Evolutionary conservation across 495 filamentous ascomycete species (phyloP).

Genomic region (Pyrenula aspistea): DNA sequence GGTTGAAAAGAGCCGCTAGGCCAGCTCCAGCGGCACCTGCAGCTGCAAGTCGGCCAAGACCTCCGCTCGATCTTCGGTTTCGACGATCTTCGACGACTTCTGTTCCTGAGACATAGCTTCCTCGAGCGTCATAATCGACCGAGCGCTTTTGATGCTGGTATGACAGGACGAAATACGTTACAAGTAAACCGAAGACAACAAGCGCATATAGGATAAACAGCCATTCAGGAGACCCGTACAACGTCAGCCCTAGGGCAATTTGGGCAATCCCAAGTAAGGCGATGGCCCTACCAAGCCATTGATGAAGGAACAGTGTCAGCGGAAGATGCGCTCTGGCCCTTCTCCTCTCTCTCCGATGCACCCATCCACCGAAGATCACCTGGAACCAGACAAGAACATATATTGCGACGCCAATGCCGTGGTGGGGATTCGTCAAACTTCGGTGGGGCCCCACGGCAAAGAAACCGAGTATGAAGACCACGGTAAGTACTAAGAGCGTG

Average conservation of each 20-base stretch:
- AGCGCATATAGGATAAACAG: conserved; percentile 79
- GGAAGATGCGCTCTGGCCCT: conserved; percentile 45
- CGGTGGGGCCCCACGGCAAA: conserved; percentile 66
- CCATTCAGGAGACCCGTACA: conserved; percentile 80
- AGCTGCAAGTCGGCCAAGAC: conserved; percentile 26
- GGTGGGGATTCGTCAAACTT: conserved; percentile 85
- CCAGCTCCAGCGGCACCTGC: conserved; percentile 50
- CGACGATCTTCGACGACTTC: conserved; percentile 19
- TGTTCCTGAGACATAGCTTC: conserved; percentile 38
- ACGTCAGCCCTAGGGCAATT: conserved; percentile 76
- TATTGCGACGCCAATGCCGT: conserved; percentile 83
- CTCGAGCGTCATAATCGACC: conserved; percentile 34
- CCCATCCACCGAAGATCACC: conserved; percentile 60
- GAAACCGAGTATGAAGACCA: conserved; percentile 64
- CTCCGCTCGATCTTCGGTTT: conserved; percentile 17
- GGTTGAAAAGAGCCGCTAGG: conserved; percentile 42
- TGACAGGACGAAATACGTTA: conserved; percentile 62
- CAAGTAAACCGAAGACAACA: conserved; percentile 51
- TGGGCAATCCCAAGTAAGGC: conserved; percentile 75
- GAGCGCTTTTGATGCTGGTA: conserved; percentile 42
- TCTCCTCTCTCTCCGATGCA: conserved; percentile 50
- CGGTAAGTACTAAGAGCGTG: conserved; percentile 57
- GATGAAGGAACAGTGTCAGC: conserved; percentile 66
- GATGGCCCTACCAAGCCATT: conserved; percentile 71
- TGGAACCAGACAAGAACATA: conserved; percentile 79